Conservation (phyloP, 805 yeast genomes). For the Saccharomycopsis javanensis region DNA sequence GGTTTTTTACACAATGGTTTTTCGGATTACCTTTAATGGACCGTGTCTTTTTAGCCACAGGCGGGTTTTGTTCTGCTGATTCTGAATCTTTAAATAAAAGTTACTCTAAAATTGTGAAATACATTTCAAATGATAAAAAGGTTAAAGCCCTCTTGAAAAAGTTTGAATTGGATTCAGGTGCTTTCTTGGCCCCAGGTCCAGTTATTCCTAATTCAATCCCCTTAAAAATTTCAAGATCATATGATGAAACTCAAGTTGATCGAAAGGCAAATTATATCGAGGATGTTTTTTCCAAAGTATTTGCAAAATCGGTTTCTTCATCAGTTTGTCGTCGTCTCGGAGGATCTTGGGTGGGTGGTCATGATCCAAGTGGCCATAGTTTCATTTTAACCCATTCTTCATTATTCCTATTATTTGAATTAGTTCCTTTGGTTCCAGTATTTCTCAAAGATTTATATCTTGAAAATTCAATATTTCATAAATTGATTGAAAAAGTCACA, state of each 20-base stretch:
- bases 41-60: slow-evolving; percentile 63
- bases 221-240: not conserved
- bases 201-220: slow-evolving; percentile 7
- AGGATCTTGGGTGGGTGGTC: slow-evolving; percentile 77
- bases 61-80: slow-evolving; percentile 57
- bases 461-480: slow-evolving; percentile 8
- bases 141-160: slow-evolving; percentile 7
- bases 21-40: slow-evolving; percentile 88
- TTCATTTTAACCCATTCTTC: slow-evolving; percentile 65
- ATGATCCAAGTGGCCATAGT: slow-evolving; percentile 93
- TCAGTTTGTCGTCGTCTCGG: slow-evolving; percentile 45
- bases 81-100: not conserved
- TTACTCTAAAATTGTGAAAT: slow-evolving; percentile 5
- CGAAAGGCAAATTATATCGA: not conserved
- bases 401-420: slow-evolving; percentile 57
- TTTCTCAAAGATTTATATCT: slow-evolving; percentile 28
- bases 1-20: slow-evolving; percentile 77
- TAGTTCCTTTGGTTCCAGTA: slow-evolving; percentile 30
- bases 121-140: slow-evolving; percentile 17
- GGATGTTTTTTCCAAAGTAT: not conserved
- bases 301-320: slow-evolving; percentile 24
- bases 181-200: slow-evolving; percentile 14
- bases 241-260: not conserved
- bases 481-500: slow-evolving; percentile 2
- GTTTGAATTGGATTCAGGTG: slow-evolving; percentile 14